A percentile compares a stretch with the other conserved stretches of the same genome.
phyloP scores from a whole-genome alignment of 73 alveolate species.

The Paramecium caudatum region DNA sequence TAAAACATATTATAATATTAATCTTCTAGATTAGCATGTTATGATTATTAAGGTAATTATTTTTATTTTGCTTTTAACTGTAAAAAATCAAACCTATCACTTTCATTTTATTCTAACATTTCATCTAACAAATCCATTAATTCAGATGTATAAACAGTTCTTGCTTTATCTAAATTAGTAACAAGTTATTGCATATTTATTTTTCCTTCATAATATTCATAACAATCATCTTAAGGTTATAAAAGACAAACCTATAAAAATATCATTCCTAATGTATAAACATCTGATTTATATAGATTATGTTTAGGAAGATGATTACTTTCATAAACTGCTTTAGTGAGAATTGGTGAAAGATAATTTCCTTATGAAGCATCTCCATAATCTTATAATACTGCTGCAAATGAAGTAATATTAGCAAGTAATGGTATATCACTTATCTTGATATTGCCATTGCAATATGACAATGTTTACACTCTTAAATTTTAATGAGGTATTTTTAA shows the following conservation, averaged over 20 bases:
- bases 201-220: slow-evolving; percentile 48
- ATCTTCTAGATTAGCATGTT: background rate
- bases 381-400: slow-evolving; percentile 49
- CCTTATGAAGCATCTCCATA: slow-evolving; percentile 5
- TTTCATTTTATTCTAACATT: slow-evolving; percentile 26
- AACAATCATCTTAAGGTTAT: slow-evolving; percentile 58
- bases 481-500: slow-evolving; percentile 30
- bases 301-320: slow-evolving; percentile 34
- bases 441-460: slow-evolving; percentile 18
- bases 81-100: slow-evolving; percentile 48
- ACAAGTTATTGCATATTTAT: slow-evolving; percentile 39
- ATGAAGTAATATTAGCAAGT: slow-evolving; percentile 7
- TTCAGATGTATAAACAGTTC: background rate
- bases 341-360: slow-evolving; percentile 42
- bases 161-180: background rate
- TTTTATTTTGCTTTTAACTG: background rate
- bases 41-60: background rate
- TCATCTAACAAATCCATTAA: background rate
- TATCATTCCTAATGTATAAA: slow-evolving; percentile 68
- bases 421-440: slow-evolving; percentile 53
- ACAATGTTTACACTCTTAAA: slow-evolving; percentile 14
- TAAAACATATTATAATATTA: background rate
- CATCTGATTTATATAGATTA: slow-evolving; percentile 71
- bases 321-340: slow-evolving; percentile 48
- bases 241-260: slow-evolving; percentile 60